A percentile compares a stretch with the other conserved stretches of the same genome.
phyloP scores from a whole-genome alignment of 2,329 filamentous ascomycete genomes.

The Fusarium foetens region DNA sequence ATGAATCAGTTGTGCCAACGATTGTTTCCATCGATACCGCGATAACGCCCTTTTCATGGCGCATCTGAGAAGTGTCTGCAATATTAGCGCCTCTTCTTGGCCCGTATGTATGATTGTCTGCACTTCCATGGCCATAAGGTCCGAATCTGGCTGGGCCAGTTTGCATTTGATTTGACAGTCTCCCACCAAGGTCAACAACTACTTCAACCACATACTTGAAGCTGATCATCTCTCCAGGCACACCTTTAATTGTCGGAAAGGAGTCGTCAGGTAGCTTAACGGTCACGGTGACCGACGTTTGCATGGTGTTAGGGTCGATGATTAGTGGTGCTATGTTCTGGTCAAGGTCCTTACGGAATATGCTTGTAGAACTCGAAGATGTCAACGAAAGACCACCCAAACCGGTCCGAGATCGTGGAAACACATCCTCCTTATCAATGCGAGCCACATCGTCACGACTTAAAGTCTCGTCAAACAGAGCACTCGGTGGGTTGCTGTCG shows the following conservation, averaged over 20 bases:
- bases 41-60: slow-evolving; percentile 92
- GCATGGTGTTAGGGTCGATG: slow-evolving; percentile 82
- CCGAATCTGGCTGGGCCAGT: slow-evolving; percentile 62
- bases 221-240: slow-evolving; percentile 92
- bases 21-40: slow-evolving; percentile 86
- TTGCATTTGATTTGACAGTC: slow-evolving; percentile 78
- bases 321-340: slow-evolving; percentile 91
- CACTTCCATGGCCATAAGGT: slow-evolving; percentile 43
- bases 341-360: slow-evolving; percentile 94
- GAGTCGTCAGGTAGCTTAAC: slow-evolving; percentile 89
- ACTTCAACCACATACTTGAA: slow-evolving; percentile 96
- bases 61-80: slow-evolving; percentile 85
- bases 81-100: slow-evolving; percentile 67
- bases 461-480: slow-evolving; percentile 60
- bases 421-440: slow-evolving; percentile 82
- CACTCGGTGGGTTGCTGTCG: slow-evolving; percentile 73
- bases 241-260: slow-evolving; percentile 89
- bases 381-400: slow-evolving; percentile 87
- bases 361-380: slow-evolving; percentile 85
- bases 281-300: slow-evolving; percentile 81
- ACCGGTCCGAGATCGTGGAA: slow-evolving; percentile 86
- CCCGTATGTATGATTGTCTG: slow-evolving; percentile 47
- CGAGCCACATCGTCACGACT: slow-evolving; percentile 73
- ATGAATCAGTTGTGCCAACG: slow-evolving; percentile 85
- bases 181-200: slow-evolving; percentile 90